Evolutionary conservation across 306 rosid species (phyloP).

Genomic region (Dryas octopetala): DNA sequence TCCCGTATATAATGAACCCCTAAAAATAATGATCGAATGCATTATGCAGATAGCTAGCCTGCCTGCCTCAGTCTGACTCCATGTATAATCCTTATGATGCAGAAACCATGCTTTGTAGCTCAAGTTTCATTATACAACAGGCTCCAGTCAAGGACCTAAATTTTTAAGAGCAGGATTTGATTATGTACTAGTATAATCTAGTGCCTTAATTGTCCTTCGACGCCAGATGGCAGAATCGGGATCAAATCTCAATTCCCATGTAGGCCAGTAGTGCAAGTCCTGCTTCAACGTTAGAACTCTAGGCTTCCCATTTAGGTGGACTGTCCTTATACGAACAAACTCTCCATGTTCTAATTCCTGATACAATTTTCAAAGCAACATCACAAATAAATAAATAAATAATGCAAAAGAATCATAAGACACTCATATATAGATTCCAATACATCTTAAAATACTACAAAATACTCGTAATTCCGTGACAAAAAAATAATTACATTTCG

Average conservation of each 20-base stretch:
- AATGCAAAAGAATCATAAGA: background rate
- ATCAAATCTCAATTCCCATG: slow-evolving; percentile 85
- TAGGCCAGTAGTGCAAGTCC: slow-evolving; percentile 94
- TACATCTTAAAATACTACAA: background rate
- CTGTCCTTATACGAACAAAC: slow-evolving; percentile 81
- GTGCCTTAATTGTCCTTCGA: slow-evolving; percentile 62
- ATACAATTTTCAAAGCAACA: slow-evolving; percentile 16
- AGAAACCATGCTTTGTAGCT: background rate
- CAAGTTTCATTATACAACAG: background rate
- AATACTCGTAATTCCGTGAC: background rate
- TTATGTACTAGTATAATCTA: slow-evolving; percentile 39
- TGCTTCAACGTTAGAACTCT: slow-evolving; percentile 86
- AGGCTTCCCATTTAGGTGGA: slow-evolving; percentile 87
- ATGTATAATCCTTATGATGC: background rate
- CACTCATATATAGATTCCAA: background rate
- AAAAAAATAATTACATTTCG: background rate
- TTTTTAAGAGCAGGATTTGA: slow-evolving; percentile 1
- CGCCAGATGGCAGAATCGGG: slow-evolving; percentile 76
- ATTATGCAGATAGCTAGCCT: background rate
- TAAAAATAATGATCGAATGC: background rate
- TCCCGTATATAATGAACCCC: background rate
- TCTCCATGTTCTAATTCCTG: slow-evolving; percentile 85
- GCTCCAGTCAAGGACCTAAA: background rate
- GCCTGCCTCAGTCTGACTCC: background rate
- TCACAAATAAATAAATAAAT: slow-evolving; percentile 12